Percentiles rank a stretch among this genome's conserved stretches.
These are phyloP conservation scores for Vanrija humicola DNA, from an alignment of 1,284 basidiomycete species.

Conservation along the genomic window DNA sequence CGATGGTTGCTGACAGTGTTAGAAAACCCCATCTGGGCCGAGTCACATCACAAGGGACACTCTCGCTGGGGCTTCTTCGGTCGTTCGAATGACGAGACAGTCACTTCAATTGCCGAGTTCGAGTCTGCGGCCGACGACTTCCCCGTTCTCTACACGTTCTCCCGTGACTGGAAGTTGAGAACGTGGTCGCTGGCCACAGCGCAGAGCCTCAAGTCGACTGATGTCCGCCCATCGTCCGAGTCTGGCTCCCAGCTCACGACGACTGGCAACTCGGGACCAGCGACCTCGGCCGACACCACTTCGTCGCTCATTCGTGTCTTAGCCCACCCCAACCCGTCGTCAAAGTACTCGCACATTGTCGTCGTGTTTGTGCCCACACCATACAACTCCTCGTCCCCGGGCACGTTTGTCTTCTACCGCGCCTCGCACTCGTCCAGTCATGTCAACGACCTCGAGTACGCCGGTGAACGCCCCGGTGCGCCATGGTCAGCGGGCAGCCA, in stretches of 20 bases:
- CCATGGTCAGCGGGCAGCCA: slow-evolving; percentile 25
- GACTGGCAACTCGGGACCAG: slow-evolving; percentile 2
- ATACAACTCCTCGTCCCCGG: slow-evolving; percentile 28
- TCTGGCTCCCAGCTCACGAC: no score
- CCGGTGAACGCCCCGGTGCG: slow-evolving; percentile 35
- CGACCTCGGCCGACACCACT: slow-evolving; percentile 9
- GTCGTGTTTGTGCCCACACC: slow-evolving; percentile 44
- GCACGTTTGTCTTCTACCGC: slow-evolving; percentile 47
- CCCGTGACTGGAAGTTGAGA: slow-evolving; percentile 77
- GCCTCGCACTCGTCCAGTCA: slow-evolving; percentile 24
- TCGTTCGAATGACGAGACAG: slow-evolving; percentile 29
- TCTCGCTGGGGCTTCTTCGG: slow-evolving; percentile 40
- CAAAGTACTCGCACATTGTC: slow-evolving; percentile 42
- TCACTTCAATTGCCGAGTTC: slow-evolving; percentile 35
- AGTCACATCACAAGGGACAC: slow-evolving; percentile 33
- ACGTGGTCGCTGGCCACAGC: slow-evolving; percentile 59
- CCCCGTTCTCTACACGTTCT: slow-evolving; percentile 72
- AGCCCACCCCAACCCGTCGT: slow-evolving; percentile 28
- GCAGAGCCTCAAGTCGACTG: slow-evolving; percentile 40
- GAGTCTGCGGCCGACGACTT: slow-evolving; percentile 51
- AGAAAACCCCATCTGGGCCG: slow-evolving; percentile 28
- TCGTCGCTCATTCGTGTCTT: slow-evolving; percentile 39
- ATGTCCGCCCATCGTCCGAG: slow-evolving; percentile 29
- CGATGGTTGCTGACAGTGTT: slow-evolving; percentile 5
- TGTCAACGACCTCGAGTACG: slow-evolving; percentile 35